These are phyloP conservation scores for Penicillium italicum DNA, from an alignment of 2,329 filamentous ascomycete genomes.

Conservation along the genomic window DNA sequence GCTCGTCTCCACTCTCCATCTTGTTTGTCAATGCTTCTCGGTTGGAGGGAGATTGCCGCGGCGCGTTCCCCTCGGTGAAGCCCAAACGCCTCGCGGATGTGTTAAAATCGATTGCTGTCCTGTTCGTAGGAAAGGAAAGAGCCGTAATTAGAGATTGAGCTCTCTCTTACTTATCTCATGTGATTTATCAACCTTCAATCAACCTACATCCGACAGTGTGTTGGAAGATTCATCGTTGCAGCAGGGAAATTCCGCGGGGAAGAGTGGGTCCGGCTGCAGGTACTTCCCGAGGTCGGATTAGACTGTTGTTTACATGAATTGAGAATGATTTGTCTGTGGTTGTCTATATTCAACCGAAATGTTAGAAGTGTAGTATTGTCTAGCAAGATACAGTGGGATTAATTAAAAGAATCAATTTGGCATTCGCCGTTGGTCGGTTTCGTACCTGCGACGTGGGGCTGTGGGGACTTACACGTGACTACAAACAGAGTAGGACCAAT, in stretches of 20 bases:
- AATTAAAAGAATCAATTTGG: background rate
- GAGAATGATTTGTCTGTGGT: background rate
- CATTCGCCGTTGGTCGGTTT: background rate
- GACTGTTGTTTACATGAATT: background rate
- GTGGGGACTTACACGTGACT: background rate
- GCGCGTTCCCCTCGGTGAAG: background rate
- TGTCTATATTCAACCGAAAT: background rate
- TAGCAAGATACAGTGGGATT: background rate
- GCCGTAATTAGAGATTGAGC: background rate
- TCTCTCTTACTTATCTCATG: background rate
- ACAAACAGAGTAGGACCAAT: background rate
- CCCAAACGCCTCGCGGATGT: background rate
- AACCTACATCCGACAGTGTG: background rate
- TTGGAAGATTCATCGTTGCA: background rate
- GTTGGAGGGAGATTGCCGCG: background rate
- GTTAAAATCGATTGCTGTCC: background rate
- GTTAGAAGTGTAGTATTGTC: background rate
- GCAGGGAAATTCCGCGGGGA: background rate
- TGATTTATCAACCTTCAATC: background rate
- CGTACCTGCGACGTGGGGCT: background rate
- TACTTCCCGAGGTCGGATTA: background rate
- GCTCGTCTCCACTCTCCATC: conserved; percentile 7
- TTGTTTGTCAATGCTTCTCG: background rate
- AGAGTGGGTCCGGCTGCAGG: background rate
- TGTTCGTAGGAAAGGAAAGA: background rate